Evolutionary conservation across 2,329 filamentous ascomycete genomes (phyloP).

Genomic region (Fusarium subglutinans): DNA sequence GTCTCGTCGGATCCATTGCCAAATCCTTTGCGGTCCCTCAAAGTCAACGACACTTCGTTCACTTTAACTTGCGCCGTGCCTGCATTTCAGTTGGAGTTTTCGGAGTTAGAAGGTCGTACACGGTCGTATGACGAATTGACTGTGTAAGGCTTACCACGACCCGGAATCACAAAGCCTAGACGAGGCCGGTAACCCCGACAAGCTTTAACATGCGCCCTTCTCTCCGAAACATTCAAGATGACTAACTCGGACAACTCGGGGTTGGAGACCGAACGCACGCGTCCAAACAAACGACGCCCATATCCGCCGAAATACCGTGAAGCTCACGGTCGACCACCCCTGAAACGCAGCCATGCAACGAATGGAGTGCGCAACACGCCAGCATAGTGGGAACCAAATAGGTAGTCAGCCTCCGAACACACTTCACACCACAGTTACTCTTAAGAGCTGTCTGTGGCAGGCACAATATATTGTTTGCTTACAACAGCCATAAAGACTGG

Average conservation of each 20-base stretch:
- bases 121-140: too few species aligned
- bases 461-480: not conserved
- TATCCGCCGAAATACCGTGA: not conserved
- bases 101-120: not conserved
- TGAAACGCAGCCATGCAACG: not conserved
- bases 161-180: too few species aligned
- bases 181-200: fast-evolving
- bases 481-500: not conserved
- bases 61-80: not conserved
- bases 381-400: not conserved
- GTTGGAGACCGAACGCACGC: not conserved
- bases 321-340: not conserved
- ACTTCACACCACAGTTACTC: not conserved
- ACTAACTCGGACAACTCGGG: not conserved
- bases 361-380: not conserved
- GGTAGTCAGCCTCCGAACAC: not conserved
- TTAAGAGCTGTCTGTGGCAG: not conserved
- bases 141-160: too few species aligned
- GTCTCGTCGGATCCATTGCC: not conserved
- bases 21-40: not conserved
- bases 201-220: not conserved
- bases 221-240: not conserved
- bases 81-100: not conserved
- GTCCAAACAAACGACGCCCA: not conserved
- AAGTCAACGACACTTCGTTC: not conserved